Base-by-base conservation (phyloP, 148 eudicot genomes). In the Camellia japonica region DNA sequence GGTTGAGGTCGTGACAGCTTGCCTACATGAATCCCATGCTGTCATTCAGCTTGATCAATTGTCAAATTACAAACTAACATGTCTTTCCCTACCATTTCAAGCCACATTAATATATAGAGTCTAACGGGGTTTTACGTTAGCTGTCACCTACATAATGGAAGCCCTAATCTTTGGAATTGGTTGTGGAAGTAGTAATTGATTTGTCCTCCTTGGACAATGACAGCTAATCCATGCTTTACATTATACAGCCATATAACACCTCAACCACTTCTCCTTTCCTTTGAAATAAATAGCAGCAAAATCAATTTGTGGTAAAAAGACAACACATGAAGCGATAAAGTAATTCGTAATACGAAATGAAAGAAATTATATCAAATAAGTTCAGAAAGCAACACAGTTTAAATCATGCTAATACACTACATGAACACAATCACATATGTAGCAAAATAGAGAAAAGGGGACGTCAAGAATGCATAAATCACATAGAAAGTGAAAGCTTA, bases 231-330 rank as follows among this genome's bases (percentile, higher is more conserved):
- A 14, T 51, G 60, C 18, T 13, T 19, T 13, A 60, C 16, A 18
- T 72, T 56, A 52, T 12, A 18, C 51, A 43, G 44, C 54, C 11
- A 18, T 69, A n/a, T 70, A 47, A 20, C 73, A 70, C 56, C 19
- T 47, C 73, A 51, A 51, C 23, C 59, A 71, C 74, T 51, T 49
- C 41, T 71, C 16, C 10, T 20, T 71, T 47, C 74, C 73, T 71
- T 47, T 23, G 47, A 71, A 11, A 49, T 71, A 13, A 30, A 47
- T 20, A 71, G 30, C 7, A 13, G 2, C 56, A 44, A 44, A 69
- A 42, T 7, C 52, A 69, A 44, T 44, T 43, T 43, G 54, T 70
- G 73, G 30, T 44, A 43, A 47, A 43, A 68, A 68, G 72, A 44
- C 19, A 42, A 14, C 11, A 19, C 56, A 19, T 49, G 56, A 12